Conservation (phyloP, 1,139 yeast species). For the Hansenula lynferdii region DNA sequence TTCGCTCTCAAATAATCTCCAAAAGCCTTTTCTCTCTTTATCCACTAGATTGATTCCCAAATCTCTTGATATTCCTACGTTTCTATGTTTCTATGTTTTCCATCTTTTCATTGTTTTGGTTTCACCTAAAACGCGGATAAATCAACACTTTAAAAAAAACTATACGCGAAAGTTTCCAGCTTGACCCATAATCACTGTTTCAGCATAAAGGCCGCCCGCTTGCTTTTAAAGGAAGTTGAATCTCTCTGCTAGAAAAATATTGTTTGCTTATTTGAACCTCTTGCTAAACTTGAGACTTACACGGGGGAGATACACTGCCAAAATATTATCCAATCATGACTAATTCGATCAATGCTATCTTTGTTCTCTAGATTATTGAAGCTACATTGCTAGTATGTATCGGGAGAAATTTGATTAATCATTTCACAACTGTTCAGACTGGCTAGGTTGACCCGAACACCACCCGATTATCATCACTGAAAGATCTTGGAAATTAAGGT, state of each 20-base stretch:
- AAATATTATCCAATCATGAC: background rate
- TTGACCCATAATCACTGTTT: background rate
- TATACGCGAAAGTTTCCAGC: background rate
- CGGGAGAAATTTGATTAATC: background rate
- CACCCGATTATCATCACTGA: background rate
- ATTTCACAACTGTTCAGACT: background rate
- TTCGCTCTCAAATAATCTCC: too few species aligned
- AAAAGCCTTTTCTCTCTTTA: too few species aligned
- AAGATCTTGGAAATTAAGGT: background rate
- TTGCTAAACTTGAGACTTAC: background rate
- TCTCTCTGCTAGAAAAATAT: background rate
- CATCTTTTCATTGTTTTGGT: too few species aligned
- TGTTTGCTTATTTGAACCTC: background rate
- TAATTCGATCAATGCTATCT: too few species aligned
- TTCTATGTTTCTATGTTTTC: too few species aligned
- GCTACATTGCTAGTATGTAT: background rate
- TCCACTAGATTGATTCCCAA: too few species aligned
- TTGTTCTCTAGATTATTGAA: background rate
- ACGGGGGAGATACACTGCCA: background rate
- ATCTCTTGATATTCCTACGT: too few species aligned
- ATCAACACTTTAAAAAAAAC: background rate
- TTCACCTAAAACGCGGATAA: background rate
- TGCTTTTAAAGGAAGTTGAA: background rate
- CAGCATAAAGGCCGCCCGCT: background rate
- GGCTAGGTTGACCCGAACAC: background rate